phyloP scores from a whole-genome alignment of 2,329 filamentous ascomycete genomes.

The Sporothrix luriei region DNA sequence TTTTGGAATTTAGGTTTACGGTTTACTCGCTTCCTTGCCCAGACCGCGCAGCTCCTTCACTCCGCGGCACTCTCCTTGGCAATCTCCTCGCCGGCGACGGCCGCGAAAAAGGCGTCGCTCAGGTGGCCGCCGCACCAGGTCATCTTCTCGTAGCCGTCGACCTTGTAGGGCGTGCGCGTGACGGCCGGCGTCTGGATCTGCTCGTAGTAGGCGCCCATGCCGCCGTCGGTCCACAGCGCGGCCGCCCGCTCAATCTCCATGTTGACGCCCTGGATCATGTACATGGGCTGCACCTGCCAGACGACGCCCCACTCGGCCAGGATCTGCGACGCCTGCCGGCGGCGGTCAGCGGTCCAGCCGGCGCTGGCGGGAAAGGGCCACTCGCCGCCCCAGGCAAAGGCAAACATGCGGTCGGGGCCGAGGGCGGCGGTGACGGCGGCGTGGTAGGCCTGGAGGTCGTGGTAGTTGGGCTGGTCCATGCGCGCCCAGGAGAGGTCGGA shows the following conservation, averaged over 20 bases:
- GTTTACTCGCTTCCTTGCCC: no score
- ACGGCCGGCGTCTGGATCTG: slow-evolving; percentile 35
- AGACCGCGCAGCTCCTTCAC: no score
- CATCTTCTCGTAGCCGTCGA: slow-evolving; percentile 28
- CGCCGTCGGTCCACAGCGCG: slow-evolving; percentile 43
- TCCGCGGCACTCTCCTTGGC: no score
- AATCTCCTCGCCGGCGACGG: slow-evolving; percentile 29
- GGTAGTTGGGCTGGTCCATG: slow-evolving; percentile 40
- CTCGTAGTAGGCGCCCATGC: slow-evolving; percentile 45
- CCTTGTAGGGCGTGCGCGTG: slow-evolving; percentile 33
- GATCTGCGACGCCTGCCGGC: slow-evolving; percentile 35
- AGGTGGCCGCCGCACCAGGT: slow-evolving; percentile 24
- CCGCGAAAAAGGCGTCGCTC: slow-evolving; percentile 25
- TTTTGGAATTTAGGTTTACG: no score
- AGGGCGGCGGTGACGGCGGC: slow-evolving; percentile 16
- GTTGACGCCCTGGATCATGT: slow-evolving; percentile 44
- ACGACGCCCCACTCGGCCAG: slow-evolving; percentile 46
- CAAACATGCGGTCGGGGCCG: slow-evolving; percentile 44
- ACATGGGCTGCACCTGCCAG: slow-evolving; percentile 50
- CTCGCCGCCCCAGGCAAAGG: slow-evolving; percentile 46
- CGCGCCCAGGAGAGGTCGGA: slow-evolving; percentile 33
- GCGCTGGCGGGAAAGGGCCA: slow-evolving; percentile 40
- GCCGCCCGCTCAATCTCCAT: slow-evolving; percentile 43
- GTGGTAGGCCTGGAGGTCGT: slow-evolving; percentile 42
- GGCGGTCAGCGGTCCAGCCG: slow-evolving; percentile 23